These are phyloP conservation scores for Aspergillus uvarum DNA, from an alignment of 2,329 filamentous ascomycete genomes.

Conservation along the genomic window DNA sequence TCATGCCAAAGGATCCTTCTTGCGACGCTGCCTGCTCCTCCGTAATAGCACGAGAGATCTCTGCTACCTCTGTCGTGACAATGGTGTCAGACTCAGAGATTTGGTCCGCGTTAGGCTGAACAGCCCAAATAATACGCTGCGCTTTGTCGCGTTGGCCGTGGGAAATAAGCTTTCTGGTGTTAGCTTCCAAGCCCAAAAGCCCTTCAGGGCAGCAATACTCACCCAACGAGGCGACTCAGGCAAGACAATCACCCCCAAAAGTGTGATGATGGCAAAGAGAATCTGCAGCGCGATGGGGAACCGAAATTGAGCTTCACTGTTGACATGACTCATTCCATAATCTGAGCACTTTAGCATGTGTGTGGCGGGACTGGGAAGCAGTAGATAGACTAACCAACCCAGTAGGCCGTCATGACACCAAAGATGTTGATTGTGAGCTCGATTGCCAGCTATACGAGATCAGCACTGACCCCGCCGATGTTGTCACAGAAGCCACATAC, in stretches of 20 bases:
- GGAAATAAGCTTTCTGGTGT: conserved; percentile 28
- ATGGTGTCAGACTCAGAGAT: conserved; percentile 28
- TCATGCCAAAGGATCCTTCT: conserved; percentile 24
- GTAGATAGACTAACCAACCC: conserved; percentile 29
- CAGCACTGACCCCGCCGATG: conserved; percentile 3
- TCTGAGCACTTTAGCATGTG: conserved; percentile 9
- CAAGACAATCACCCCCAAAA: conserved; percentile 34
- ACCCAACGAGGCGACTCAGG: conserved; percentile 48
- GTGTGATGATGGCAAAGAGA: conserved; percentile 30
- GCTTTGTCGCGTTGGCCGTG: conserved; percentile 38
- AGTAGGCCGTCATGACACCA: conserved; percentile 35
- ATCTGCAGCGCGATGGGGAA: conserved; percentile 37
- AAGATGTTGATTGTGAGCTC: conserved; percentile 32
- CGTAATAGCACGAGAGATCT: conserved; percentile 24
- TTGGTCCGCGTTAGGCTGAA: conserved; percentile 30
- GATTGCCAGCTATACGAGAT: conserved; percentile 25
- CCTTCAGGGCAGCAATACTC: background rate
- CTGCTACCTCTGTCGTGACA: conserved; percentile 23
- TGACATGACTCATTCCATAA: conserved; percentile 31
- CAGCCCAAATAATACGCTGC: conserved; percentile 34
- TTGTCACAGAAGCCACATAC: conserved; percentile 17
- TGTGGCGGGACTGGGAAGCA: no score
- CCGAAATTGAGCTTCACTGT: conserved; percentile 31
- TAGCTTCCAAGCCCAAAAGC: no score
- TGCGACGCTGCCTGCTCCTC: conserved; percentile 25